A percentile compares a stretch with the other conserved stretches of the same genome.
These are phyloP conservation scores for Schizophyllum commune DNA, from an alignment of 1,284 basidiomycete genomes.

Conservation along the genomic window DNA sequence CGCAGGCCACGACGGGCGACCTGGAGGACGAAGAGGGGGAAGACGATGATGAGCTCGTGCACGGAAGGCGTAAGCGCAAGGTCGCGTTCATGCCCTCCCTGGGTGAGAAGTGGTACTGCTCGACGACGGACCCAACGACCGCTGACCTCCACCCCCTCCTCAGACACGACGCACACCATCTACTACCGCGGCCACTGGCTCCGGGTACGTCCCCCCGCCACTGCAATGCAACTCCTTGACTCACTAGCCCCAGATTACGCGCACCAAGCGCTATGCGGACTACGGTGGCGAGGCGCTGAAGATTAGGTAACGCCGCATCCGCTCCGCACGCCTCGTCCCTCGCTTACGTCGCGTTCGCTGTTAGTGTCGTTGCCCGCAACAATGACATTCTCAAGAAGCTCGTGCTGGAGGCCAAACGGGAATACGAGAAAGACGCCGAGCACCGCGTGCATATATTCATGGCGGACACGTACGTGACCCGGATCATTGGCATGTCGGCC, in stretches of 20 bases:
- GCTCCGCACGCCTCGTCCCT: constrained; percentile 5
- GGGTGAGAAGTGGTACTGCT: constrained; percentile 48
- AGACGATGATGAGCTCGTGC: constrained; percentile 46
- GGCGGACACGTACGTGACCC: constrained; percentile 65
- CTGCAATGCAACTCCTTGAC: constrained; percentile 3
- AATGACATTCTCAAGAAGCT: constrained; percentile 80
- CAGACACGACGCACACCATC: constrained; percentile 78
- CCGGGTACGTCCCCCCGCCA: constrained; percentile 40
- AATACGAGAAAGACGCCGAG: constrained; percentile 82
- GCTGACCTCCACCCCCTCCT: too few species aligned
- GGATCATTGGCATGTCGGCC: background rate
- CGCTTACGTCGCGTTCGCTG: constrained; percentile 12
- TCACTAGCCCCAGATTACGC: constrained; percentile 52
- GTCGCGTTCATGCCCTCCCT: constrained; percentile 70
- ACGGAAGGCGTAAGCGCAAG: constrained; percentile 66
- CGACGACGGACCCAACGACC: background rate
- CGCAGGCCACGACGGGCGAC: constrained; percentile 62
- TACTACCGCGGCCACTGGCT: constrained; percentile 84
- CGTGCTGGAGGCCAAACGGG: constrained; percentile 75
- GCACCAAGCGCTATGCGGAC: constrained; percentile 67
- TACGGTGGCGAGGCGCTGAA: constrained; percentile 65
- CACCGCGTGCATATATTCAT: constrained; percentile 82
- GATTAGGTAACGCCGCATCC: constrained; percentile 50
- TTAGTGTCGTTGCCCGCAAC: constrained; percentile 74
- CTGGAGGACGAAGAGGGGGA: constrained; percentile 67